These are phyloP conservation scores for Chaetoceros muelleri DNA, from an alignment of 108 stramenopile genomes.

Conservation along the genomic window DNA sequence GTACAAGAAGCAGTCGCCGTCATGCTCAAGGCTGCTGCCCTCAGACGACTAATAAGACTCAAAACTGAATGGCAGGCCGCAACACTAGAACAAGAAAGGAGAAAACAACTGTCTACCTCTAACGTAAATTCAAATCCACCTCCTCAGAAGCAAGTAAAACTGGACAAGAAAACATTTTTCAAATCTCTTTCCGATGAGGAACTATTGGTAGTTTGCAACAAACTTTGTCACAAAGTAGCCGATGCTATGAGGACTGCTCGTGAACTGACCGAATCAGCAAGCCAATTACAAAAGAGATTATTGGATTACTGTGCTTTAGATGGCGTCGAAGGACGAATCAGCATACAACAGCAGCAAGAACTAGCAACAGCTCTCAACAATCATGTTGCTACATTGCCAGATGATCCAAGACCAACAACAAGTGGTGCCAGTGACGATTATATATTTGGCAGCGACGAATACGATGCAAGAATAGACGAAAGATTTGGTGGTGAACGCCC, in stretches of 20 bases:
- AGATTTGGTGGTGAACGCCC: conserved; percentile 10
- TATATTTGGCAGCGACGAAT: conserved; percentile 20
- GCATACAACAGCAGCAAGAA: conserved; percentile 18
- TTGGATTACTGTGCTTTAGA: conserved; percentile 26
- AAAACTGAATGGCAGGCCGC: conserved; percentile 12
- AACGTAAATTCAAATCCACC: neutral
- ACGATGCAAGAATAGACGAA: conserved; percentile 20
- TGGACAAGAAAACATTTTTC: no score
- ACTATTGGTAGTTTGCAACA: conserved; percentile 11
- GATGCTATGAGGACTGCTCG: conserved; percentile 29
- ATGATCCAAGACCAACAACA: conserved; percentile 21
- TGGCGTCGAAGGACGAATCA: conserved; percentile 21
- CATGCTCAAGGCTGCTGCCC: conserved; percentile 29
- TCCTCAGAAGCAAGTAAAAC: neutral
- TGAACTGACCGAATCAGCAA: conserved; percentile 24
- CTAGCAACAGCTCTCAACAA: conserved; percentile 34
- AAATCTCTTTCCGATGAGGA: conserved; percentile 13
- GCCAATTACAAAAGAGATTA: conserved; percentile 22
- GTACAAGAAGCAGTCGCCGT: conserved; percentile 47
- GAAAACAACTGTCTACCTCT: conserved; percentile 9
- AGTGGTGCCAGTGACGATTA: conserved; percentile 17
- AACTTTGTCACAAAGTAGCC: conserved; percentile 17
- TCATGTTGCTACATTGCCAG: conserved; percentile 29
- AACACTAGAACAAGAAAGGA: conserved; percentile 13
- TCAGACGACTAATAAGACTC: conserved; percentile 19